Conservation (phyloP, 2,329 filamentous ascomycete species). For the Aciculosporium take region DNA sequence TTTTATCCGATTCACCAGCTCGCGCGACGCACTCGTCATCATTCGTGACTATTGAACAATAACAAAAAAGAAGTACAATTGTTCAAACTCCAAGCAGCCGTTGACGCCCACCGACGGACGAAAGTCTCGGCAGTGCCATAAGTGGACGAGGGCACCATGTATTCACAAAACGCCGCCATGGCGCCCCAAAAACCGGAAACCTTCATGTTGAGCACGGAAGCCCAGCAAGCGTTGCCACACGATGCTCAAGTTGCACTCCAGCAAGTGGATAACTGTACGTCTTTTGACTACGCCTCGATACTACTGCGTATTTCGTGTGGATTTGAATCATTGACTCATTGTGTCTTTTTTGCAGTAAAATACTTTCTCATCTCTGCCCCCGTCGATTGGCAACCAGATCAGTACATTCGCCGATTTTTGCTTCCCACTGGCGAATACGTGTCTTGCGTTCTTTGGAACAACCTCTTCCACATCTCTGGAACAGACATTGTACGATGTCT, state of each 20-base stretch:
- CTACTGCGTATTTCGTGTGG: background rate
- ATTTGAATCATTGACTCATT: background rate
- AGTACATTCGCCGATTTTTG: conserved; percentile 91
- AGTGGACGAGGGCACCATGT: conserved; percentile 43
- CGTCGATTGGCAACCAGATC: conserved; percentile 92
- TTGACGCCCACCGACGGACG: too few species aligned
- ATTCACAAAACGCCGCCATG: conserved; percentile 74
- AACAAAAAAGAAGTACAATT: too few species aligned
- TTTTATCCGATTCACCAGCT: background rate
- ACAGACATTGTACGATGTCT: conserved; percentile 98
- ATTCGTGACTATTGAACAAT: background rate
- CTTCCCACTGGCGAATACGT: conserved; percentile 97
- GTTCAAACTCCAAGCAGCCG: background rate
- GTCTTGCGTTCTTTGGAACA: conserved; percentile 97
- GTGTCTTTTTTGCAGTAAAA: conserved; percentile 52
- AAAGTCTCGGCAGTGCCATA: too few species aligned
- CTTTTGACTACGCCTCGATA: background rate
- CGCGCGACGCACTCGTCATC: background rate
- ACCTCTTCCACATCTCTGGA: conserved; percentile 97
- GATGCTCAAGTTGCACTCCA: conserved; percentile 95
- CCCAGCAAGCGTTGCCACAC: conserved; percentile 87
- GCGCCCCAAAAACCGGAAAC: conserved; percentile 95
- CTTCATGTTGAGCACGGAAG: conserved; percentile 94
- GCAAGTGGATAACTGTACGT: conserved; percentile 91
- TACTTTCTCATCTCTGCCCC: conserved; percentile 98